phyloP scores from a whole-genome alignment of 129 eudicot species.

The Escallonia rubra region DNA sequence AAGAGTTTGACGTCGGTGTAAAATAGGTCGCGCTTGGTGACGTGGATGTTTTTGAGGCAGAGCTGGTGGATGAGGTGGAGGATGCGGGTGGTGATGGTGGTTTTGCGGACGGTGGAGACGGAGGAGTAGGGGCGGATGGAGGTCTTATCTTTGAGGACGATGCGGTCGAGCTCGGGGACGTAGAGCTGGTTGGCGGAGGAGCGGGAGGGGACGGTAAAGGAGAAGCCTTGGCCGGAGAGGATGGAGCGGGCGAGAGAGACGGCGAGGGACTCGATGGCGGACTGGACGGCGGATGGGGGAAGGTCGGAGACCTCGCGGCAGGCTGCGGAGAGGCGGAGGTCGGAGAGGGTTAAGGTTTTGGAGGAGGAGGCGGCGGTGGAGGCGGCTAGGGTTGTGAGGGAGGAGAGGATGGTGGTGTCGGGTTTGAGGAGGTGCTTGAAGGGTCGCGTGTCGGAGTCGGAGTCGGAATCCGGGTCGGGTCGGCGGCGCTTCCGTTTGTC shows the following conservation, averaged over 20 bases:
- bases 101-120: slow-evolving; percentile 74
- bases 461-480: slow-evolving; percentile 42
- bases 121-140: slow-evolving; percentile 62
- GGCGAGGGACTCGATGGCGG: slow-evolving; percentile 51
- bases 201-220: slow-evolving; percentile 90
- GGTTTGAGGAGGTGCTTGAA: slow-evolving; percentile 67
- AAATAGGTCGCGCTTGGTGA: slow-evolving; percentile 86
- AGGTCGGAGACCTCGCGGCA: slow-evolving; percentile 91
- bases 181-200: slow-evolving; percentile 85
- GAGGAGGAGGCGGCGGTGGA: slow-evolving; percentile 45
- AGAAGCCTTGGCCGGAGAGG: slow-evolving; percentile 76
- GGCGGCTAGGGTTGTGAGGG: slow-evolving; percentile 47
- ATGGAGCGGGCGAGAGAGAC: slow-evolving; percentile 60
- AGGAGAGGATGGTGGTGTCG: slow-evolving; percentile 56
- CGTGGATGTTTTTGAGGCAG: slow-evolving; percentile 59
- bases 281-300: slow-evolving; percentile 64
- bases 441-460: slow-evolving; percentile 41
- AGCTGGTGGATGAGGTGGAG: slow-evolving; percentile 74
- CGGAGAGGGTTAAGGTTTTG: slow-evolving; percentile 60
- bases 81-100: slow-evolving; percentile 80
- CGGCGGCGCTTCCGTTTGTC: slow-evolving; percentile 72
- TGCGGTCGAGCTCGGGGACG: slow-evolving; percentile 93
- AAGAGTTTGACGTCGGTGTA: slow-evolving; percentile 95
- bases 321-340: slow-evolving; percentile 60
- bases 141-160: slow-evolving; percentile 73